A percentile compares a stretch with the other conserved stretches of the same genome.
These are phyloP conservation scores for Aspergillus sp. DNA, from an alignment of 2,329 filamentous ascomycete species.

Conservation along the genomic window DNA sequence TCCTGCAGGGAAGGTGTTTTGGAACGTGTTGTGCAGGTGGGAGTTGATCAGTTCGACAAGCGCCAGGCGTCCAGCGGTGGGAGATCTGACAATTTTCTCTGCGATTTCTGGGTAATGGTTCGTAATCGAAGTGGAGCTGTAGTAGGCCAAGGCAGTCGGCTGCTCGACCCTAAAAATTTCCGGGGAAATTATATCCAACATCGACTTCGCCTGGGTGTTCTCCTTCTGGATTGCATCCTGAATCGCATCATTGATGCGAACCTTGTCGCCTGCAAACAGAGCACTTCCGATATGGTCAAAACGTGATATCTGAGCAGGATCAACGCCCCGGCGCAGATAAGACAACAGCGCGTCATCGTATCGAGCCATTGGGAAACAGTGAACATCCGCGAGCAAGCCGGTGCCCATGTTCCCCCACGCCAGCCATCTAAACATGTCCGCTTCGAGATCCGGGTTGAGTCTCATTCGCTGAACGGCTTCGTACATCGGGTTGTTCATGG, in stretches of 20 bases:
- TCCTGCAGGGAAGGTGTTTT: conserved; percentile 67
- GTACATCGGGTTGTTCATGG: conserved; percentile 75
- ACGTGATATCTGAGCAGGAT: conserved; percentile 60
- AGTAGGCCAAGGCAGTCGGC: conserved; percentile 67
- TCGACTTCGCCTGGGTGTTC: conserved; percentile 51
- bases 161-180: conserved; percentile 61
- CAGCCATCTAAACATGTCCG: conserved; percentile 74
- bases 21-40: conserved; percentile 81
- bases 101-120: conserved; percentile 62
- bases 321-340: conserved; percentile 69
- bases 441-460: conserved; percentile 56
- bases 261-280: conserved; percentile 64
- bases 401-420: conserved; percentile 89
- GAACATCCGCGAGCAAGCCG: conserved; percentile 70
- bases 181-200: conserved; percentile 56
- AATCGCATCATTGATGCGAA: conserved; percentile 57
- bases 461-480: conserved; percentile 56
- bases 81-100: conserved; percentile 52
- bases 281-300: conserved; percentile 66
- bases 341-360: conserved; percentile 65
- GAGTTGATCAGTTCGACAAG: conserved; percentile 72
- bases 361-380: conserved; percentile 76
- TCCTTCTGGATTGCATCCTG: conserved; percentile 53
- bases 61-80: conserved; percentile 54
- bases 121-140: conserved; percentile 57